Percentiles rank a stretch among this genome's conserved stretches.
Conservation (phyloP, 306 rosid genomes). For the Lathyrus oleraceus region DNA sequence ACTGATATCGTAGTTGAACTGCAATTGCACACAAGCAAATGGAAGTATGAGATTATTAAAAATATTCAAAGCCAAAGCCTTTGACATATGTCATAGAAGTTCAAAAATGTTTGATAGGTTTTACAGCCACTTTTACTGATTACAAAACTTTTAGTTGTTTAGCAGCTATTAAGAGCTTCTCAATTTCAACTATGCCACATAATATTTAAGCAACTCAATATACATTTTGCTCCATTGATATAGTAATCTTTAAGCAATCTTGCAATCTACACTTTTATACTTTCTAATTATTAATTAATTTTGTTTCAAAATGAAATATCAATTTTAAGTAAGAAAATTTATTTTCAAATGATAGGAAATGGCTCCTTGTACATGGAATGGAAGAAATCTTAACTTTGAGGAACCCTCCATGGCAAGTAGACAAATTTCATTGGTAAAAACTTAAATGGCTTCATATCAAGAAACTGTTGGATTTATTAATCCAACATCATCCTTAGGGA, state of each 20-base stretch:
- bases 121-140: background rate
- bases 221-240: too few relatives aligned
- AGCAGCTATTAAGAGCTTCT: too few relatives aligned
- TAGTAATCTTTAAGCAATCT: too few relatives aligned
- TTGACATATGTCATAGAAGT: background rate
- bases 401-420: background rate
- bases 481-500: too few relatives aligned
- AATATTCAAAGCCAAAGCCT: background rate
- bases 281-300: background rate
- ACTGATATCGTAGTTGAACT: conserved; percentile 78
- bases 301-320: background rate
- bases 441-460: background rate
- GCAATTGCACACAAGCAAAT: conserved; percentile 39
- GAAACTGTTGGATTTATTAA: too few relatives aligned
- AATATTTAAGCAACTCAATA: too few relatives aligned
- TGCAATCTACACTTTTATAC: background rate
- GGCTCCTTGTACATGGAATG: background rate
- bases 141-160: too few relatives aligned
- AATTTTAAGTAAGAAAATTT: background rate
- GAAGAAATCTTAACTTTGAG: background rate
- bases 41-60: conserved; percentile 14
- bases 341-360: background rate
- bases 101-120: background rate
- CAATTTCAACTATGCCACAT: too few relatives aligned
- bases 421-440: background rate